Percentiles rank a stretch among this genome's conserved stretches.
These are phyloP conservation scores for Cyclospora cayetanensis DNA, from an alignment of 169 alveolate genomes.

Conservation along the genomic window DNA sequence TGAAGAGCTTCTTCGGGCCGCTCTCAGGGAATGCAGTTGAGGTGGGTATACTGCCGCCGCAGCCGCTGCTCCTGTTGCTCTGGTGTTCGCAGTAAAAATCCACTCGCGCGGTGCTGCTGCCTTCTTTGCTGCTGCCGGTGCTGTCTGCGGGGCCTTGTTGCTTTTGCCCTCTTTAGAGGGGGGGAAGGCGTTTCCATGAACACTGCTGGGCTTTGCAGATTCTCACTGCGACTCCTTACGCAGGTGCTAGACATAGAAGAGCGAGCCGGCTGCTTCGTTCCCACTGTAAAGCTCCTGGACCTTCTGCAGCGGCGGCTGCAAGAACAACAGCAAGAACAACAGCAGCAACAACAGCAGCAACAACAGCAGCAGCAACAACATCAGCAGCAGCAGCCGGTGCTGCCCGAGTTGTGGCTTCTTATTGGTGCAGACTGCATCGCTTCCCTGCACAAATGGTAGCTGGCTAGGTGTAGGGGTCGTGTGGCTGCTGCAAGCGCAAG, in stretches of 20 bases:
- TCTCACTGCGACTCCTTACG: neutral
- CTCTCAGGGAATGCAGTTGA: neutral
- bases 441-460: neutral
- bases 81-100: neutral
- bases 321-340: neutral
- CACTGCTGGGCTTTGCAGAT: too few species aligned
- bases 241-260: neutral
- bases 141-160: too few species aligned
- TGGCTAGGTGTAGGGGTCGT: too few species aligned
- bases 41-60: neutral
- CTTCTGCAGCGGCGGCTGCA: neutral
- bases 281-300: neutral
- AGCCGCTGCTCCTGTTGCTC: neutral
- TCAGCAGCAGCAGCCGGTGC: neutral
- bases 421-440: neutral
- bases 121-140: slow-evolving; percentile 18
- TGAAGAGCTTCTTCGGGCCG: slow-evolving; percentile 27
- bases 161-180: too few species aligned
- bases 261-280: neutral
- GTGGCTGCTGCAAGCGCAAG: neutral
- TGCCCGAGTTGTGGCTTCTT: slow-evolving; percentile 6
- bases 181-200: too few species aligned
- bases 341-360: neutral
- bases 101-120: neutral
- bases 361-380: neutral